Evolutionary conservation across 75 land plant species (phyloP).

Genomic region (Chamaecyparis obtusa): DNA sequence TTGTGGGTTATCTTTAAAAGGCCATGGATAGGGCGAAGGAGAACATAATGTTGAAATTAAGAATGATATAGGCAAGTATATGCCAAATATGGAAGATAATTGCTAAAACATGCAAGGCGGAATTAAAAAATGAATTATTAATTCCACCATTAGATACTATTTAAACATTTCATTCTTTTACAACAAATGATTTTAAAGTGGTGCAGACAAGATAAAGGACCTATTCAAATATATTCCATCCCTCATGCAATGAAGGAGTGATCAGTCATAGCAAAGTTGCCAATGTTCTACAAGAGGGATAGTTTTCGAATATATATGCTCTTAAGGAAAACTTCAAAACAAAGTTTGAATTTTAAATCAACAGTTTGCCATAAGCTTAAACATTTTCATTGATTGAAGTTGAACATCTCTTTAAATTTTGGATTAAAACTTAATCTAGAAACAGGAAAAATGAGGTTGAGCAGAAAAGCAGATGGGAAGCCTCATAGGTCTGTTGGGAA

Average conservation of each 20-base stretch:
- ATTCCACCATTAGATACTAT: neutral
- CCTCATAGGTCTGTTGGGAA: too few relatives aligned
- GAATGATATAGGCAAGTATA: too few relatives aligned
- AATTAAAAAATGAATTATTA: neutral
- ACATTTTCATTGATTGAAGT: too few relatives aligned
- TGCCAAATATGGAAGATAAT: neutral
- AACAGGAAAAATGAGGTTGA: too few relatives aligned
- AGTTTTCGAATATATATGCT: neutral
- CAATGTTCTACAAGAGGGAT: neutral
- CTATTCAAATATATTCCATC: neutral
- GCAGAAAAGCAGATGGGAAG: too few relatives aligned
- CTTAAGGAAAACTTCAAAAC: too few relatives aligned
- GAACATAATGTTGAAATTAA: too few relatives aligned
- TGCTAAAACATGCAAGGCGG: neutral
- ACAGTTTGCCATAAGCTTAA: too few relatives aligned
- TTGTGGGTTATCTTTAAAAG: neutral
- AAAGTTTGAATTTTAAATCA: too few relatives aligned
- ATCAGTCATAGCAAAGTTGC: neutral
- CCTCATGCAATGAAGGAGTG: neutral
- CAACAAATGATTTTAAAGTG: neutral
- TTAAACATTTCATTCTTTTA: neutral
- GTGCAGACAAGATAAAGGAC: neutral
- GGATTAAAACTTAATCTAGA: too few relatives aligned
- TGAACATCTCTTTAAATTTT: too few relatives aligned
- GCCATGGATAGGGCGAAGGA: neutral